Conservation (phyloP, 805 yeast genomes). For the Ogataea parapolymorpha region DNA sequence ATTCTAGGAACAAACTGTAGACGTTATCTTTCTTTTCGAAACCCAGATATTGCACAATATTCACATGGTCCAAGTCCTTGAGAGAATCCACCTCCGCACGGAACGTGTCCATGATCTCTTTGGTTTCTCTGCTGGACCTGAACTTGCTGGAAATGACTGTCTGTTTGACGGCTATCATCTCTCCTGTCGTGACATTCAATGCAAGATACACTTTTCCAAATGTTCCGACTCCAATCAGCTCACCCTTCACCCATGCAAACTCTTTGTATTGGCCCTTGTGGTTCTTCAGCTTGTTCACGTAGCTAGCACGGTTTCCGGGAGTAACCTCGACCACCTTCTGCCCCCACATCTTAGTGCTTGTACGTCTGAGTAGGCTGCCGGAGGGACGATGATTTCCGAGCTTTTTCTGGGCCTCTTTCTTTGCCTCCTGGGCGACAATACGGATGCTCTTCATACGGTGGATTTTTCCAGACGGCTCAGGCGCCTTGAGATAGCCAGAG, state of each 20-base stretch:
- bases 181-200: conserved; percentile 93
- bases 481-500: conserved; percentile 38
- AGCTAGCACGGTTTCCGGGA: conserved; percentile 57
- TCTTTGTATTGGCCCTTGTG: conserved; percentile 70
- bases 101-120: conserved; percentile 74
- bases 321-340: conserved; percentile 88
- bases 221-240: conserved; percentile 92
- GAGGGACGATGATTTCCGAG: conserved; percentile 9
- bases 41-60: conserved; percentile 94
- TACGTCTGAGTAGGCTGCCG: conserved; percentile 52
- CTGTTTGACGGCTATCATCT: conserved; percentile 98
- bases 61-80: conserved; percentile 90
- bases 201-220: conserved; percentile 93
- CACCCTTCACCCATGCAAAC: conserved; percentile 98
- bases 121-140: conserved; percentile 41
- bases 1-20: conserved; percentile 86
- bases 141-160: conserved; percentile 60
- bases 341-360: conserved; percentile 97
- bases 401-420: conserved; percentile 50
- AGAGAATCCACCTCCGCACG: conserved; percentile 89
- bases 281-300: conserved; percentile 62
- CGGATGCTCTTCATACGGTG: conserved; percentile 87
- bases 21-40: conserved; percentile 74
- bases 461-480: conserved; percentile 38
- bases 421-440: conserved; percentile 89